Base-by-base conservation (phyloP, 164 flowering plant genomes). In the Vitis labrusca region DNA sequence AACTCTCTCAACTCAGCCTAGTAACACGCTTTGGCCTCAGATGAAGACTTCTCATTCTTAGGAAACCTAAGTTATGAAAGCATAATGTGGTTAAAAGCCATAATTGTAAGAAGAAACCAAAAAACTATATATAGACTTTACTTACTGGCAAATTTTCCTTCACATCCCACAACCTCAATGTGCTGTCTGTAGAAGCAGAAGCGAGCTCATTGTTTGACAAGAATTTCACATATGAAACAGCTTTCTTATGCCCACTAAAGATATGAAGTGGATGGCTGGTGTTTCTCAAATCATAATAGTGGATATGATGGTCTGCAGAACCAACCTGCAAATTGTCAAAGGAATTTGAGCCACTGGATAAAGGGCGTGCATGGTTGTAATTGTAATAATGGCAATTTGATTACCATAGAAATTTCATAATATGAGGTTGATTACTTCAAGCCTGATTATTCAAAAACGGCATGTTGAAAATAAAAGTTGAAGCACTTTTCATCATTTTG, bases 131-230 rank as follows among this genome's bases (percentile, higher is more conserved):
- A 23, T n/a, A 30, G 37, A 57, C 5, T 60, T 47, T 59, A 79
- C 89, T 82, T 66, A 96, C 99, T 15, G 87, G 87, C 23, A 79
- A 32, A 77, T 91, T 88, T 54, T 92, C 86, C 79, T 88, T 91
- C 48, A 93, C 97, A 76, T 96, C 97, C 99, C 99, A 96, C 72
- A 93, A 81, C 32, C 93, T 89, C 75, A 96, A 74, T 71, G 99
- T 96, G 74, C 98, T 91, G 78, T 96, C 99, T 8, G 97, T 96
- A 50, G 99, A 96, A 53, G 99, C 99, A 71, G 99, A 96, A 51
- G 96, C 97, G 71, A 96, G 97, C 81, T 96, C 99, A 69, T 85
- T 71, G 74, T 79, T 85, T 10, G 99, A 92, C 79, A 96, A 74
- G 76, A 96, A 96, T 75, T 96, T 92, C 71, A 96, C 99, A 77